Evolutionary conservation across 805 yeast species (phyloP).

Genomic region (Ogataea nitratoaversa): DNA sequence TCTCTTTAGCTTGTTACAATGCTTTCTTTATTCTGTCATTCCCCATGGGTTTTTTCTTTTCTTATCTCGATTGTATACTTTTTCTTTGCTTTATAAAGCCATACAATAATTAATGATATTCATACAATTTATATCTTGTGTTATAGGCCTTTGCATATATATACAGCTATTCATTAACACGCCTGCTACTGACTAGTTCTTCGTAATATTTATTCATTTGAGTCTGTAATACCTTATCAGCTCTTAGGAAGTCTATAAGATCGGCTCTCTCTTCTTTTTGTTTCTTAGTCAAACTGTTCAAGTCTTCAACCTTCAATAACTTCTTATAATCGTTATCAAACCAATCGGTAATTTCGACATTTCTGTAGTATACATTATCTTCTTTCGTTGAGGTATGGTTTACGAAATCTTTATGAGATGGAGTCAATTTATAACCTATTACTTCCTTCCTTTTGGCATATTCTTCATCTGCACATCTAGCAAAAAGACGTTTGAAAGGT

Average conservation of each 20-base stretch:
- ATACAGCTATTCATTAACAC: neutral
- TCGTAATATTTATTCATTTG: constrained; percentile 28
- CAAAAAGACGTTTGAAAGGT: constrained; percentile 46
- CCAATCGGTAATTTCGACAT: constrained; percentile 36
- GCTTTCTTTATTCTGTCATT: neutral
- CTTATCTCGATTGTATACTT: neutral
- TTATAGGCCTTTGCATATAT: neutral
- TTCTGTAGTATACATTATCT: constrained; percentile 17
- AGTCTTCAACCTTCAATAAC: neutral
- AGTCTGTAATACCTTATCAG: constrained; percentile 28
- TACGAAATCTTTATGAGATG: constrained; percentile 15
- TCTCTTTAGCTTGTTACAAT: constrained; percentile 1
- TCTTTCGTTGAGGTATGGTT: constrained; percentile 2
- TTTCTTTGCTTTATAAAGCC: neutral
- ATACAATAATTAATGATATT: neutral
- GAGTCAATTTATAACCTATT: constrained; percentile 28
- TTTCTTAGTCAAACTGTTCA: neutral
- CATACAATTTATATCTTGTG: neutral
- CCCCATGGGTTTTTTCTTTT: neutral
- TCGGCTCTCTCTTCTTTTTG: constrained; percentile 8
- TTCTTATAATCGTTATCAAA: constrained; percentile 31
- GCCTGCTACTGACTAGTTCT: constrained; percentile 4
- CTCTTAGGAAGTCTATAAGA: constrained; percentile 26
- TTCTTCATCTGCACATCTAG: constrained; percentile 35
- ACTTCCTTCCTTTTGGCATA: constrained; percentile 18